These are phyloP conservation scores for Beauveria brongniartii DNA, from an alignment of 2,329 filamentous ascomycete species.

Conservation along the genomic window DNA sequence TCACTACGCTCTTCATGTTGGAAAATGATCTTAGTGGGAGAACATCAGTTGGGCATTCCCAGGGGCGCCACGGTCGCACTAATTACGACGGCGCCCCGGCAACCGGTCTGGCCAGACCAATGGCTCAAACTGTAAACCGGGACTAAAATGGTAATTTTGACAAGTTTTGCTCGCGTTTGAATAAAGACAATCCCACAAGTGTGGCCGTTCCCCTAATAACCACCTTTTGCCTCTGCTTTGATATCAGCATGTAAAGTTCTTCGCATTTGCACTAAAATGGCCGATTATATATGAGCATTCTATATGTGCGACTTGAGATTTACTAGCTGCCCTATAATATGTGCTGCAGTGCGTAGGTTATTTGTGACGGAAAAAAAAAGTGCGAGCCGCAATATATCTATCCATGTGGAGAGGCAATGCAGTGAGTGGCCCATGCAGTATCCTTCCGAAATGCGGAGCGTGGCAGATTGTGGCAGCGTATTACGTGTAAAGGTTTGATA, in stretches of 20 bases:
- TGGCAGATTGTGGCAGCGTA: not conserved
- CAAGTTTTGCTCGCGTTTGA: not conserved
- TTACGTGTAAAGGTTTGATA: conserved; percentile 3
- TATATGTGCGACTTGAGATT: no score
- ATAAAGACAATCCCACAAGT: not conserved
- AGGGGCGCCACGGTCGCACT: not conserved
- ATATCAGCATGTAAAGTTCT: not conserved
- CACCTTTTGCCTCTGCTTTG: not conserved
- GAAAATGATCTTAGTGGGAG: not conserved
- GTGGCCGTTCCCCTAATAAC: not conserved
- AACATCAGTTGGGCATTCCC: not conserved
- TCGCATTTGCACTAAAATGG: not conserved
- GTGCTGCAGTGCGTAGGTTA: not conserved
- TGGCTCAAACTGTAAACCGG: not conserved
- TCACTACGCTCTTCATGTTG: not conserved
- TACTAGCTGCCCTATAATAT: not conserved
- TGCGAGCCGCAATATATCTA: conserved; percentile 6
- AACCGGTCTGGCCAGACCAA: not conserved
- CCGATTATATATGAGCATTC: not conserved
- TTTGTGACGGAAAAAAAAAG: not conserved
- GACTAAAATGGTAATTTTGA: not conserved
- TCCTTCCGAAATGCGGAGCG: conserved; percentile 5
- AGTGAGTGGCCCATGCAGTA: not conserved
- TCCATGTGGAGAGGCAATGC: conserved; percentile 6
- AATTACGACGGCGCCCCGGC: not conserved